These are phyloP conservation scores for Cicer chorassanicum DNA, from an alignment of 306 rosid genomes.

Conservation along the genomic window DNA sequence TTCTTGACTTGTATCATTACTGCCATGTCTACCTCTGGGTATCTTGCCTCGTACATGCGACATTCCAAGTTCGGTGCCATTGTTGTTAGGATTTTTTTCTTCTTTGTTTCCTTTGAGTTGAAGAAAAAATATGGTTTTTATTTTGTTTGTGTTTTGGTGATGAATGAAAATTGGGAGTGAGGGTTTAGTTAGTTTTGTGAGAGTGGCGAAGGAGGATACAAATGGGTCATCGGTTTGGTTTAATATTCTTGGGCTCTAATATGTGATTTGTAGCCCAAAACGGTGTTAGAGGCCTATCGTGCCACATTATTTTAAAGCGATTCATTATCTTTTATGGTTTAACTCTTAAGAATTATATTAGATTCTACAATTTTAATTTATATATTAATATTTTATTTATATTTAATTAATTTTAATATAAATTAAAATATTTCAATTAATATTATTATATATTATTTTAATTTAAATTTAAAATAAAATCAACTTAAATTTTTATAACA, in stretches of 20 bases:
- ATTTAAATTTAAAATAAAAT: too few relatives aligned
- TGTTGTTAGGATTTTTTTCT: background rate
- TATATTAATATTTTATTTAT: too few relatives aligned
- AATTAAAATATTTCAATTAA: too few relatives aligned
- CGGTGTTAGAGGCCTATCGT: background rate
- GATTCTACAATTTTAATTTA: too few relatives aligned
- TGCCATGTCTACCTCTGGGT: slow-evolving; percentile 98
- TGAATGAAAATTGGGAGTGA: background rate
- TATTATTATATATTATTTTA: too few relatives aligned
- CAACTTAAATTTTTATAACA: too few relatives aligned
- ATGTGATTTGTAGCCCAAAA: background rate
- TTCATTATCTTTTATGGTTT: too few relatives aligned
- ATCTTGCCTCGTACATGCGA: slow-evolving; percentile 90
- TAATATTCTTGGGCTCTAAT: background rate
- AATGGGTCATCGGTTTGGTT: background rate
- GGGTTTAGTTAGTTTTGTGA: background rate
- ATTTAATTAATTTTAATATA: too few relatives aligned
- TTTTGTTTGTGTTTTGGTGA: background rate
- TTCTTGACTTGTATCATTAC: slow-evolving; percentile 97
- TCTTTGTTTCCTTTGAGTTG: background rate
- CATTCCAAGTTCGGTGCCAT: slow-evolving; percentile 78
- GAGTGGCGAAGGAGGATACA: background rate
- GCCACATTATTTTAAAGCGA: too few relatives aligned
- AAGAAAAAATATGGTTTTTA: background rate
- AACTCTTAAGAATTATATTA: too few relatives aligned